A percentile compares a stretch with the other conserved stretches of the same genome.
These are phyloP conservation scores for Fusarium cyanostomum DNA, from an alignment of 2,329 filamentous ascomycete genomes.

Conservation along the genomic window DNA sequence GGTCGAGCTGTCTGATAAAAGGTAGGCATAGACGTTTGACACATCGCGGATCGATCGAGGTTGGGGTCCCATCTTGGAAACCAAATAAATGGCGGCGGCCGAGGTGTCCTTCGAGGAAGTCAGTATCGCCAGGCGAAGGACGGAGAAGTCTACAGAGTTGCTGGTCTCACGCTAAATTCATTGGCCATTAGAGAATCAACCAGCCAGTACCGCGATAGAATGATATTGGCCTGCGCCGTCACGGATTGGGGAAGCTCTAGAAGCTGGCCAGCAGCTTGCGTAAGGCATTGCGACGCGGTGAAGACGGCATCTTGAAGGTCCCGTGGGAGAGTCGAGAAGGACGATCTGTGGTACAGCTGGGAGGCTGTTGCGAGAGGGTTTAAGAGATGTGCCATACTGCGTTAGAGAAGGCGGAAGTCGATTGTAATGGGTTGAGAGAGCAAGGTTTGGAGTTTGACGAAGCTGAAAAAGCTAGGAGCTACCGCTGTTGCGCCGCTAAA, in stretches of 20 bases:
- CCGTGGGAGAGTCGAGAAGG: constrained; percentile 67
- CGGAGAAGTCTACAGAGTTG: neutral
- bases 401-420: neutral
- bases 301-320: constrained; percentile 78
- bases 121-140: neutral
- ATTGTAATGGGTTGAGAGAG: constrained; percentile 8
- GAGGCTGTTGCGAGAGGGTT: constrained; percentile 78
- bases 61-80: constrained; percentile 81
- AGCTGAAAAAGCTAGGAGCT: constrained; percentile 31
- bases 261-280: constrained; percentile 81
- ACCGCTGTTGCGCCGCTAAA: constrained; percentile 19
- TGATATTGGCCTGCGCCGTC: constrained; percentile 84
- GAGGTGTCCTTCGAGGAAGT: constrained; percentile 72
- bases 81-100: constrained; percentile 81
- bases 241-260: constrained; percentile 86
- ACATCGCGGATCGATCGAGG: constrained; percentile 82
- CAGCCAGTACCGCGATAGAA: constrained; percentile 84
- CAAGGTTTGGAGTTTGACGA: constrained; percentile 33
- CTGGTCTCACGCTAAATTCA: constrained; percentile 63
- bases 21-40: constrained; percentile 85
- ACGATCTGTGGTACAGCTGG: constrained; percentile 69
- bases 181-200: constrained; percentile 62
- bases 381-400: constrained; percentile 66
- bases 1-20: constrained; percentile 70
- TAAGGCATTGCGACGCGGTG: constrained; percentile 76